Evolutionary conservation across 192 early-diverging fungal species (phyloP), one percentile per base, ranked within the genome.

Genomic region (Entomortierella beljakovae): DNA sequence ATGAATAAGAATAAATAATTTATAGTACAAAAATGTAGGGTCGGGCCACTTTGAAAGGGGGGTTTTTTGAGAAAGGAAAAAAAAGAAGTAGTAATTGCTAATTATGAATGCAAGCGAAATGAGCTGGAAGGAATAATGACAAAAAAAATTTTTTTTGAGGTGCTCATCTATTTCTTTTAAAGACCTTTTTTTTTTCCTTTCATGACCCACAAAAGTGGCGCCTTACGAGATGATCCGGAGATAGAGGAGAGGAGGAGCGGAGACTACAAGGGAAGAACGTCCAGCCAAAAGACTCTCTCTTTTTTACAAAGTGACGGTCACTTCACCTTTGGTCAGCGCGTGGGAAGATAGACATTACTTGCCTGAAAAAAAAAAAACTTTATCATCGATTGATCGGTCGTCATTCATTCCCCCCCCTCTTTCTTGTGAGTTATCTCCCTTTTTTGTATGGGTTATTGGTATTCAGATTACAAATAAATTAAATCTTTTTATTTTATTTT

Each of bases 1-100:
- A 34, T 37, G 56, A 38, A 49, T 16, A 53, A 49, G 23, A 52
- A 43, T 11, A 70, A 40, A 57, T 16, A 32, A 50, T 18, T n/a
- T n/a, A n/a, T n/a, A 53, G 43, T 28, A 38, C 55, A 38, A 56
- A 54, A 32, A 6, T 26, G 15, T 29, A 28, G 40, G 43, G 4
- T 33, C 13, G 42, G 13, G 13, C 10, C 40, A 49, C 22, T 35
- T 34, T 29, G n/a, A 40, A 28, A 49, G 58, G 3, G 28, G 23
- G 37, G 35, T 18, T n/a, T 34, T 58, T 15, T 23, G 37, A 20
- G 49, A 9, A 23, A 8, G 26, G 22, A 18, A 25, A 60, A 22
- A 28, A 58, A 28, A 35, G 31, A 59, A 35, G 18, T 37, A 59
- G 33, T 20, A 15, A 55, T 28, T 29, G 28, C 57, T 40, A 26